Conservation (phyloP, 108 stramenopile genomes). For the Discostella stelligeroides region DNA sequence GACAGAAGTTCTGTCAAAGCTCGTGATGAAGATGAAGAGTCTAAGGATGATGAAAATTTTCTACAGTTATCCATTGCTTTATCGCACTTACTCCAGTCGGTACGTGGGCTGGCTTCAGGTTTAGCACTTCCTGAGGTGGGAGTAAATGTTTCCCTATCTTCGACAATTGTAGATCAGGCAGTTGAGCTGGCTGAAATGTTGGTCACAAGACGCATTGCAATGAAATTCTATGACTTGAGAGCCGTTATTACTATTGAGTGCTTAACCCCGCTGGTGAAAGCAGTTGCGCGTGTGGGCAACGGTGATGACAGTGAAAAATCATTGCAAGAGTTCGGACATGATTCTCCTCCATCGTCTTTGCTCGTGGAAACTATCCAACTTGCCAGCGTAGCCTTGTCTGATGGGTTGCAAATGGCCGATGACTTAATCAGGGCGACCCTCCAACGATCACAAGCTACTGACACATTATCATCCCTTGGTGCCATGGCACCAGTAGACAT, state of each 20-base stretch:
- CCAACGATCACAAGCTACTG: slow-evolving; percentile 28
- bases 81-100: slow-evolving; percentile 60
- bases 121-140: slow-evolving; percentile 74
- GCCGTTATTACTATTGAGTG: slow-evolving; percentile 66
- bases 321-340: slow-evolving; percentile 17
- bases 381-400: slow-evolving; percentile 73
- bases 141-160: slow-evolving; percentile 61
- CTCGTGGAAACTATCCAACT: slow-evolving; percentile 63
- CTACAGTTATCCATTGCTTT: slow-evolving; percentile 64
- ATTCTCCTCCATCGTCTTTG: slow-evolving; percentile 14
- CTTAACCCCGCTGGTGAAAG: slow-evolving; percentile 63
- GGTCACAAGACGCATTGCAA: slow-evolving; percentile 69
- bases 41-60: slow-evolving; percentile 57
- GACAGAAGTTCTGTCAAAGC: neutral
- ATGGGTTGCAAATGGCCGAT: slow-evolving; percentile 82
- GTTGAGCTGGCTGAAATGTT: slow-evolving; percentile 70
- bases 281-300: slow-evolving; percentile 13
- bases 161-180: slow-evolving; percentile 73
- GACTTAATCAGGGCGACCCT: slow-evolving; percentile 77
- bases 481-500: slow-evolving; percentile 51
- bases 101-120: slow-evolving; percentile 74
- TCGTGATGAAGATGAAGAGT: slow-evolving; percentile 56
- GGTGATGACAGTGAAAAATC: slow-evolving; percentile 21
- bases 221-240: slow-evolving; percentile 66
- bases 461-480: slow-evolving; percentile 14